These are phyloP conservation scores for Sporothrix curviconia DNA, from an alignment of 2,329 filamentous ascomycete genomes.

Conservation along the genomic window DNA sequence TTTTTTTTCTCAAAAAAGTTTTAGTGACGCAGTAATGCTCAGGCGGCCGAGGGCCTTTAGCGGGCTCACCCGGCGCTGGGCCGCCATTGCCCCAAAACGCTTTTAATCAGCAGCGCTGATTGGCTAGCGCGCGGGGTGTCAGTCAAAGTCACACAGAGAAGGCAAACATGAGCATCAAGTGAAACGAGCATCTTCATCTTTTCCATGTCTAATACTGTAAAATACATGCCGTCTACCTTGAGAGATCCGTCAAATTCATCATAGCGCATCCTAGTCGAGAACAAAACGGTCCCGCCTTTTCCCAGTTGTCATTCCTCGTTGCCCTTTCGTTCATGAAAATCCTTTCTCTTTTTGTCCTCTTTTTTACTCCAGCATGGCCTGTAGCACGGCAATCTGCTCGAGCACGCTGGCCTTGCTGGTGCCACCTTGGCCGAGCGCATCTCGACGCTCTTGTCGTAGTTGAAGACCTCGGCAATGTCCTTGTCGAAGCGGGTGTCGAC, in stretches of 20 bases:
- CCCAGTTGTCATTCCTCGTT: background rate
- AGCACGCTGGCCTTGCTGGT: constrained; percentile 54
- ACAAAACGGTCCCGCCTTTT: no score
- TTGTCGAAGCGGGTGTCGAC: constrained; percentile 65
- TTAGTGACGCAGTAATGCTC: background rate
- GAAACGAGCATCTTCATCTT: no score
- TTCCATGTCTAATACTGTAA: background rate
- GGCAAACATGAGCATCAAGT: background rate
- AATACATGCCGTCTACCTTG: background rate
- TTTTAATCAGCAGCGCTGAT: background rate
- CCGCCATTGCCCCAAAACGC: background rate
- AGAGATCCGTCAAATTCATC: no score
- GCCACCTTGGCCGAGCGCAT: constrained; percentile 66
- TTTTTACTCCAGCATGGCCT: constrained; percentile 14
- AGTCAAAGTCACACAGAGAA: background rate
- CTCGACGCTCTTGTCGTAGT: constrained; percentile 81
- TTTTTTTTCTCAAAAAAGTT: background rate
- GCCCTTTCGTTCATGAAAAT: background rate
- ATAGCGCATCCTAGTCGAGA: no score
- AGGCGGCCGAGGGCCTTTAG: background rate
- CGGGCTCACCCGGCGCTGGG: background rate
- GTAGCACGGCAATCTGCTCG: constrained; percentile 22
- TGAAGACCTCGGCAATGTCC: constrained; percentile 64
- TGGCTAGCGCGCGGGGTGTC: background rate
- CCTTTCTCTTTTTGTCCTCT: background rate